Percentiles rank a stretch among this genome's conserved stretches.
Conservation (phyloP, 2,329 filamentous ascomycete species). For the Aspergillus neotritici region DNA sequence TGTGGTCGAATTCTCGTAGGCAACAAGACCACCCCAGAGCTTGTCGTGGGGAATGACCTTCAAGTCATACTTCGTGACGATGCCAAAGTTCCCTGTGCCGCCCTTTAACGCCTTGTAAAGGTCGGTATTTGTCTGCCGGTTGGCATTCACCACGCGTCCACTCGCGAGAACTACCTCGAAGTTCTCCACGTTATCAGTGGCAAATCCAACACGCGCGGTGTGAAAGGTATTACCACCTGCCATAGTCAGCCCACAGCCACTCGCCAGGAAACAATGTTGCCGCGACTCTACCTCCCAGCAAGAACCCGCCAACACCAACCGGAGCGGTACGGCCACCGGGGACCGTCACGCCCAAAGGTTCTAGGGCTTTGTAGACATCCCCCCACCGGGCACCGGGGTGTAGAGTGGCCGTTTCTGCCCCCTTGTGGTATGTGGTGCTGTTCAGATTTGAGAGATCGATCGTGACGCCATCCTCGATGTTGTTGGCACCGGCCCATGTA, state of each 20-base stretch:
- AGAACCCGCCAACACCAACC: conserved; percentile 20
- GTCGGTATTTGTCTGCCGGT: conserved; percentile 40
- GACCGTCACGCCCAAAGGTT: conserved; percentile 12
- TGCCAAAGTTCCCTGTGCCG: conserved; percentile 53
- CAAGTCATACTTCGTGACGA: conserved; percentile 25
- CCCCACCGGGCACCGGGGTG: conserved; percentile 17
- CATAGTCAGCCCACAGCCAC: background rate
- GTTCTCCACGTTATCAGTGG: conserved; percentile 45
- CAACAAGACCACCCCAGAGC: conserved; percentile 22
- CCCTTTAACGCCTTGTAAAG: conserved; percentile 52
- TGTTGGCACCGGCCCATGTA: conserved; percentile 36
- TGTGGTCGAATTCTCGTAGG: conserved; percentile 11
- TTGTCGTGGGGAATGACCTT: conserved; percentile 10
- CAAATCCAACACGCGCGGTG: conserved; percentile 45
- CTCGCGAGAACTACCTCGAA: conserved; percentile 51
- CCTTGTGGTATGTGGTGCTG: conserved; percentile 13
- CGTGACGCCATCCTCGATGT: conserved; percentile 40
- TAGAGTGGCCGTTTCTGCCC: conserved; percentile 10
- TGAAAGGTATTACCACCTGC: conserved; percentile 48
- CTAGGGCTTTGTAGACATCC: conserved; percentile 14
- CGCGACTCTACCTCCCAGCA: conserved; percentile 15
- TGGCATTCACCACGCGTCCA: conserved; percentile 46
- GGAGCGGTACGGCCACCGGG: conserved; percentile 17
- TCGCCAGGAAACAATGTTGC: background rate
- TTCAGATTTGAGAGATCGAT: conserved; percentile 33